Base-by-base conservation (phyloP, 2,329 filamentous ascomycete genomes). In the Gremmenia infestans region DNA sequence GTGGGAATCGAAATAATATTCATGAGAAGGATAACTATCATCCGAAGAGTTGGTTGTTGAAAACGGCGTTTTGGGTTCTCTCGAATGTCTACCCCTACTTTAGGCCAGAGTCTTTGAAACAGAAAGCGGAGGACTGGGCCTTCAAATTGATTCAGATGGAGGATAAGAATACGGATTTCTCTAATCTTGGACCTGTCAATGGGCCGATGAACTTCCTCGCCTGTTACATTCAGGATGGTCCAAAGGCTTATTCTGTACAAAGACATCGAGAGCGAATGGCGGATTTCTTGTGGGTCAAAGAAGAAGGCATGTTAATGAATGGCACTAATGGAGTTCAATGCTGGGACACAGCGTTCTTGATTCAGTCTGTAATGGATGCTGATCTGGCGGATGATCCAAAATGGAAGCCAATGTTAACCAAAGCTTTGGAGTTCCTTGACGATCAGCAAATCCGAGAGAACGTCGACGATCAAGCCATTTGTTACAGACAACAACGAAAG, bases 261-360 rank as follows among this genome's bases (percentile, higher is more conserved):
- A 81, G 87, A 42, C 93, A 97, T 67, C 77, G 89, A 8, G 89
- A 97, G 65, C 83, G 91, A 3, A 72, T 96, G 12, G 81, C 89
- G 45, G 94, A 99, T 66, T 95, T 87, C 59, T 72, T 99, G 32
- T 99, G 94, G 92, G 79, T 99, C 50, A 96, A 95, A 61, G 72
- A 85, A 36, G 92, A 97, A 69, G 94, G 94, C 5, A 91, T 99
- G 89, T 79, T 97, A 48, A 87, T 87, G 73, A 97, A 97, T 65
- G 94, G 94, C 39, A 99, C 94, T 8, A 97, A 99, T 64, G 94
- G 94, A n/a, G 92, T 97, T 1, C 94, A 99, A 72, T 88, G 86
- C 61, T 99, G 94, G 94, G 94, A 99, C 69, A 99, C 94, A 0
- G 82, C 91, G 0, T 97, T 97, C 68, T 76, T 87, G 17, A 90